phyloP scores from a whole-genome alignment of 2,329 filamentous ascomycete genomes.

The Hypoxylon sp. region DNA sequence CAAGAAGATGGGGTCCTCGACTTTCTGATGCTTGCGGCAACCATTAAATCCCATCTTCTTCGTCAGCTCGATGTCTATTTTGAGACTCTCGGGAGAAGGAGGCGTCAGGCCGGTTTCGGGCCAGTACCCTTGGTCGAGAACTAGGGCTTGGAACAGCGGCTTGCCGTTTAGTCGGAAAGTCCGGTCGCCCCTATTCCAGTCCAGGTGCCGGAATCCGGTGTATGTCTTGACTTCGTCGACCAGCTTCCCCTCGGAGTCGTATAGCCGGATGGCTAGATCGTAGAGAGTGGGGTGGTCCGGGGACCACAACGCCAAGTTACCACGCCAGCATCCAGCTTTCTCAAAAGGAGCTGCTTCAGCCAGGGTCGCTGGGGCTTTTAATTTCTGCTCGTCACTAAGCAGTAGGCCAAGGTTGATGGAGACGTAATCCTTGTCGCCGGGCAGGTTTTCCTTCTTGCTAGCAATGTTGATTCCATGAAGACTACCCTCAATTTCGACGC shows the following conservation, averaged over 20 bases:
- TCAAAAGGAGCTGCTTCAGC: slow-evolving; percentile 55
- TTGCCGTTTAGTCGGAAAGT: slow-evolving; percentile 72
- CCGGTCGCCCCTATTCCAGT: slow-evolving; percentile 71
- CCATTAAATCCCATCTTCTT: slow-evolving; percentile 76
- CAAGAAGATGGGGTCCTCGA: slow-evolving; percentile 72
- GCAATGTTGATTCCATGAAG: slow-evolving; percentile 65
- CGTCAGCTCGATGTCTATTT: slow-evolving; percentile 67
- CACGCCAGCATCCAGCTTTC: slow-evolving; percentile 62
- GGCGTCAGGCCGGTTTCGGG: slow-evolving; percentile 73
- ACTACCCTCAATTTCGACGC: slow-evolving; percentile 68
- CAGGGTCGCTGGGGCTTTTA: slow-evolving; percentile 58
- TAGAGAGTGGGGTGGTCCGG: slow-evolving; percentile 72
- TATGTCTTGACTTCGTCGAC: slow-evolving; percentile 72
- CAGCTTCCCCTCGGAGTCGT: slow-evolving; percentile 58
- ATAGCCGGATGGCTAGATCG: slow-evolving; percentile 68
- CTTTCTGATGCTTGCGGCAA: slow-evolving; percentile 76
- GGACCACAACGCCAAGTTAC: slow-evolving; percentile 74
- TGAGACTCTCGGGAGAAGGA: slow-evolving; percentile 63
- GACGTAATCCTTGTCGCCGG: slow-evolving; percentile 65
- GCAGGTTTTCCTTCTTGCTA: slow-evolving; percentile 61
- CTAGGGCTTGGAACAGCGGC: slow-evolving; percentile 73
- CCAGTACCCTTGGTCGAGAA: slow-evolving; percentile 76
- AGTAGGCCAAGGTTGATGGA: slow-evolving; percentile 65
- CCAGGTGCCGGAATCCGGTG: slow-evolving; percentile 72
- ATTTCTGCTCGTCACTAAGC: slow-evolving; percentile 60